phyloP scores from a whole-genome alignment of 331 rosid genomes.

The Pyrus hybrid region DNA sequence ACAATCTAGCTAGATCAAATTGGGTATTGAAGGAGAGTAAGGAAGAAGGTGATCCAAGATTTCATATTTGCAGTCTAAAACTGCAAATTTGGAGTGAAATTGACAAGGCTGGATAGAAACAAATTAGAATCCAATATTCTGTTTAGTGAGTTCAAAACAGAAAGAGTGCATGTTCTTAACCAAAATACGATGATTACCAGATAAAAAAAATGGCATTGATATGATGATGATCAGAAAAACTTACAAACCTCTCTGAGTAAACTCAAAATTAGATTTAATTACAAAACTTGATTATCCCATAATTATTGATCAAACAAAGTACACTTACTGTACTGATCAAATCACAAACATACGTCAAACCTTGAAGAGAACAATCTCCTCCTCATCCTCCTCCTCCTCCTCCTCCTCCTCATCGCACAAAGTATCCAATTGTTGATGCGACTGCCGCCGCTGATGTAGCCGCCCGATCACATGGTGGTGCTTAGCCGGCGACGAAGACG shows the following conservation, averaged over 20 bases:
- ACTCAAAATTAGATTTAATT: not conserved
- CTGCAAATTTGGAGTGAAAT: too few relatives aligned
- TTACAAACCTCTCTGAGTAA: not conserved
- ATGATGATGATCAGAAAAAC: not conserved
- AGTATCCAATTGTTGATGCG: not conserved
- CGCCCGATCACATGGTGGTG: not conserved
- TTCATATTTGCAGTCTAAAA: too few relatives aligned
- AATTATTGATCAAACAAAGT: not conserved
- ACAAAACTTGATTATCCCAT: not conserved
- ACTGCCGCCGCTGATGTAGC: not conserved
- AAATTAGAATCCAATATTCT: not conserved
- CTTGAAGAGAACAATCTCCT: not conserved
- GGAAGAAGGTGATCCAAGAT: not conserved
- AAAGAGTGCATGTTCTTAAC: too few relatives aligned
- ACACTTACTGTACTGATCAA: not conserved
- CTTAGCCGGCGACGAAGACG: conserved; percentile 8
- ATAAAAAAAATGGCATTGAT: not conserved
- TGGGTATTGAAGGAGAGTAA: not conserved
- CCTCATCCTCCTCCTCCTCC: not conserved
- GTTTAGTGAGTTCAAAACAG: not conserved
- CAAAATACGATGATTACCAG: not conserved
- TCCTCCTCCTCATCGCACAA: conserved; percentile 1
- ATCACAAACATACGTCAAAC: not conserved
- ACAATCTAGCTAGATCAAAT: not conserved
- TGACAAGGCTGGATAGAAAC: not conserved